Evolutionary conservation across 176 grass and related monocot genomes (phyloP), one percentile per base, ranked within the genome.

Genomic region (Eremochloa ophiuroides): DNA sequence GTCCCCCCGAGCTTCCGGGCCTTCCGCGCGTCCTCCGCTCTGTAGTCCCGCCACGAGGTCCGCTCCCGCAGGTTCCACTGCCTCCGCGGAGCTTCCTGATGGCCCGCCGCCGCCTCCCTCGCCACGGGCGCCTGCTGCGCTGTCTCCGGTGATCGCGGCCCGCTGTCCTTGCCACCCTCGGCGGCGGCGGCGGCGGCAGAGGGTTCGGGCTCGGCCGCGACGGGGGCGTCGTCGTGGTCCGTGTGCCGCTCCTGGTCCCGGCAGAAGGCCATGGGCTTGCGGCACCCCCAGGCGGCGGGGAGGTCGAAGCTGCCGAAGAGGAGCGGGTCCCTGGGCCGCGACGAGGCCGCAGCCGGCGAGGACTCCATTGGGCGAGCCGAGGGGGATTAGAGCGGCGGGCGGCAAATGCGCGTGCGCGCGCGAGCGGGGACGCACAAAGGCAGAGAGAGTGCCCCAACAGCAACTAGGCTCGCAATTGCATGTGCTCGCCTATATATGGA

Each of bases 51-150:
- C 58, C 70, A 80, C 55, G 73, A 28, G 72, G 74, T 83, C 16
- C 84, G 71, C 42, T 69, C 55, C 30, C 86, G 69, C 23, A 85
- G 73, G 77, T 93, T 93, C 88, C 88, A 91, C 62, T 80, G 88
- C 86, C 34, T 78, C 33, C 73, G 76, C 23, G 80, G 67, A 73
- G 77, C 73, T 47, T 88, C 85, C 74, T 23, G 50, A 63, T 23
- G 50, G 3, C n/a, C n/a, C n/a, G 6, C 33, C 33, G 58, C 66
- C 8, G 37, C 29, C 20, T n/a, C 20, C 51, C 1, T 9, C 38
- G 7, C 15, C 27, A 39, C 16, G 13, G 71, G 34, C 63, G 62
- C 35, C 73, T n/a, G 20, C 51, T n/a, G 18, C 7, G 18, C 38
- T 43, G 46, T 67, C 4, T 7, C 14, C 40, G 69, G 81, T 14